Percentiles rank a stretch among this genome's conserved stretches.
These are phyloP conservation scores for Schizochytrium sp. DNA, from an alignment of 108 stramenopile species.

Conservation along the genomic window DNA sequence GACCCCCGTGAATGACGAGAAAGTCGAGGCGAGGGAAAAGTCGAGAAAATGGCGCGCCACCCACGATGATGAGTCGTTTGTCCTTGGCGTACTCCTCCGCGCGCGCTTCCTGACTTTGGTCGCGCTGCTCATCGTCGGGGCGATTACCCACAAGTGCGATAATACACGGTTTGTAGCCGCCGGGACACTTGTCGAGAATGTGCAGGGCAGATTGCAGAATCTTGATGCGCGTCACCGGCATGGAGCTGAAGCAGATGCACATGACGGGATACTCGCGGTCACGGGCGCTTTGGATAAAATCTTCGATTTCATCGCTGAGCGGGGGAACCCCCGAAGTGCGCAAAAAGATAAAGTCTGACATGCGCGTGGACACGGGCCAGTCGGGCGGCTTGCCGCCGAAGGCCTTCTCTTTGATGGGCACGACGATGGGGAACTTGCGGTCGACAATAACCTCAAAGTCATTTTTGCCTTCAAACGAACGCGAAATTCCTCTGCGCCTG, in stretches of 20 bases:
- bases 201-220: background rate
- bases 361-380: background rate
- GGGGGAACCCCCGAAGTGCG: background rate
- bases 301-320: background rate
- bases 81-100: background rate
- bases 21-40: conserved; percentile 1
- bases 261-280: background rate
- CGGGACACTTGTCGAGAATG: conserved; percentile 16
- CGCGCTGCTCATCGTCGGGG: background rate
- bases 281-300: background rate
- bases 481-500: background rate
- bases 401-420: background rate
- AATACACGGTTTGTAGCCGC: background rate
- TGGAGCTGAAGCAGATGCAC: background rate
- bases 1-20: background rate
- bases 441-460: background rate
- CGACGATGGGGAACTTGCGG: background rate
- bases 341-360: conserved; percentile 9
- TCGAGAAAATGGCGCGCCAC: background rate
- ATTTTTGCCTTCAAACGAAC: background rate
- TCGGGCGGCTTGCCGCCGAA: background rate
- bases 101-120: background rate
- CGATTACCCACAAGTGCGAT: background rate
- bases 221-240: background rate
- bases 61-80: background rate